Conservation (phyloP, 345 rosid species). For the Hypericum perforatum region DNA sequence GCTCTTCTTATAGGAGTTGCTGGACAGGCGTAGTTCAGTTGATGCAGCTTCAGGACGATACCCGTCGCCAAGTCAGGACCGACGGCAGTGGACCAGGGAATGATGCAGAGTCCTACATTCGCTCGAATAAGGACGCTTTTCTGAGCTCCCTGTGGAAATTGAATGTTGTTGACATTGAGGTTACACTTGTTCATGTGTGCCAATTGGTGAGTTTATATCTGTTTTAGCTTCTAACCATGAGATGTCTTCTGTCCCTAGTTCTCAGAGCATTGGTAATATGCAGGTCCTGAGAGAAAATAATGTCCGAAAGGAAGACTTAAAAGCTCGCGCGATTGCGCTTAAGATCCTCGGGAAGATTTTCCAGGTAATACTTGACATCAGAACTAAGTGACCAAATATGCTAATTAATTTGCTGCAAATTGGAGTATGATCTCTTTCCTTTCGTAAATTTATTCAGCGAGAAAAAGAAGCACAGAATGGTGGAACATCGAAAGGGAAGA, state of each 20-base stretch:
- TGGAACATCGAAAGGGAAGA: constrained; percentile 44
- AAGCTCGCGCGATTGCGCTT: constrained; percentile 59
- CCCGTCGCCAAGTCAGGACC: constrained; percentile 45
- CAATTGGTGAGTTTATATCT: constrained; percentile 50
- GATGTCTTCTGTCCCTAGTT: background rate
- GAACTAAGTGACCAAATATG: too few species aligned
- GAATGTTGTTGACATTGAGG: constrained; percentile 85
- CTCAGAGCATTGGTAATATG: background rate
- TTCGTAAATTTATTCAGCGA: constrained; percentile 20
- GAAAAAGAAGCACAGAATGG: constrained; percentile 43
- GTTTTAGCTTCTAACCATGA: background rate
- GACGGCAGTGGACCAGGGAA: constrained; percentile 44
- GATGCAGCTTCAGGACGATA: constrained; percentile 86
- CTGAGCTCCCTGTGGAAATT: constrained; percentile 81
- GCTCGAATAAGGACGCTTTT: constrained; percentile 57
- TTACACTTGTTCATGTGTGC: constrained; percentile 69
- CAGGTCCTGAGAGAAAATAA: constrained; percentile 66
- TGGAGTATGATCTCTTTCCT: too few species aligned
- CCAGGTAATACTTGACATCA: constrained; percentile 37
- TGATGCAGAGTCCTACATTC: constrained; percentile 66
- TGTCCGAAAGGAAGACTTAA: constrained; percentile 60
- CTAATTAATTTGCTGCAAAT: too few species aligned
- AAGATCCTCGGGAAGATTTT: constrained; percentile 74
- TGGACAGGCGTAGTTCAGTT: constrained; percentile 75
- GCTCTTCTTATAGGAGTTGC: background rate